Evolutionary conservation across 352 stramenopile genomes (phyloP).

Genomic region (Ophiocytium majus): DNA sequence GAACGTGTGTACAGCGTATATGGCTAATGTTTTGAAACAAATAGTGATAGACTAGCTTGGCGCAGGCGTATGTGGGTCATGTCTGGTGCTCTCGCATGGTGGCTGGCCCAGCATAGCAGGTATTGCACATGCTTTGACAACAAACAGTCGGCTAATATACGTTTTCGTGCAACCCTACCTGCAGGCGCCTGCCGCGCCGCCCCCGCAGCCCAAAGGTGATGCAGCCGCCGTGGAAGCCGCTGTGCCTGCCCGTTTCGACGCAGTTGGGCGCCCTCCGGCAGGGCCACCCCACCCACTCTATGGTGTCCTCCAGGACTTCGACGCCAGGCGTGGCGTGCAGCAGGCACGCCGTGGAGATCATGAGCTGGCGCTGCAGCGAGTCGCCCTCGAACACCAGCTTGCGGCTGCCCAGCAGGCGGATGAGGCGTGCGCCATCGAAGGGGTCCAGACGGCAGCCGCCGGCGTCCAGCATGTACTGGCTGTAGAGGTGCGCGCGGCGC

Average conservation of each 20-base stretch:
- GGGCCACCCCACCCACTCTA: not conserved
- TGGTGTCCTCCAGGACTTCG: not conserved
- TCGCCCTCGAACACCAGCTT: not conserved
- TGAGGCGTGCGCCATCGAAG: not conserved
- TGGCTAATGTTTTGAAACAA: too few relatives aligned
- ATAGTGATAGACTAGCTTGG: too few relatives aligned
- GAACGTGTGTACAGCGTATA: too few relatives aligned
- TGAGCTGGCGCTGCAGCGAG: not conserved
- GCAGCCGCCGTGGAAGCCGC: conserved; percentile 2
- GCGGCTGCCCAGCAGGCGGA: not conserved
- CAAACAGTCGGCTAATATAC: too few relatives aligned
- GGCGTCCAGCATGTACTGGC: not conserved
- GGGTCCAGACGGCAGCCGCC: not conserved
- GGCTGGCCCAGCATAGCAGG: too few relatives aligned
- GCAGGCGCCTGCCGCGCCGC: not conserved
- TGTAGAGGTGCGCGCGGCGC: not conserved
- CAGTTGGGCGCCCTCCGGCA: not conserved
- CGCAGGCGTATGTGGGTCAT: too few relatives aligned
- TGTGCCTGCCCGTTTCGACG: not conserved
- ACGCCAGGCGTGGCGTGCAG: conserved; percentile 5
- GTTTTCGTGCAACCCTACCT: too few relatives aligned
- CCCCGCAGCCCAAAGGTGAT: not conserved
- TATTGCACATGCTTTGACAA: too few relatives aligned
- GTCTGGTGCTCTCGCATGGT: too few relatives aligned
- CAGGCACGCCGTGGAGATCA: conserved; percentile 9